phyloP scores from a whole-genome alignment of 768 basidiomycete species.

The Boletus reticulatus region DNA sequence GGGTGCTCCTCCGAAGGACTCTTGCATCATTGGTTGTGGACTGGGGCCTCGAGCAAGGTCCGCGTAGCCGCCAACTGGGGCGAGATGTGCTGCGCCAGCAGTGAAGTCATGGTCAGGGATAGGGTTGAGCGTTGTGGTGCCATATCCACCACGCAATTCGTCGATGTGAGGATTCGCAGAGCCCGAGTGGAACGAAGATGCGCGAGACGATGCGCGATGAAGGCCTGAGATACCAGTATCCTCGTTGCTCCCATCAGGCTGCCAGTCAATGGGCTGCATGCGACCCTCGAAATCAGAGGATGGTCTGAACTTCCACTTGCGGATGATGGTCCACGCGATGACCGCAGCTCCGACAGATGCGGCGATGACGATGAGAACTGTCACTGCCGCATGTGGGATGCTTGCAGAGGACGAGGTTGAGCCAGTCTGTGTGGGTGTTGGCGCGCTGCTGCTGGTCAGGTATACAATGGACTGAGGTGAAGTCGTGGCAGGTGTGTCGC shows the following conservation, averaged over 20 bases:
- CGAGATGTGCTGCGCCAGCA: conserved; percentile 51
- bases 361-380: conserved; percentile 68
- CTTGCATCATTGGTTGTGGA: conserved; percentile 56
- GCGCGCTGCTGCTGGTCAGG: conserved; percentile 16
- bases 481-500: conserved; percentile 32
- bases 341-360: conserved; percentile 63
- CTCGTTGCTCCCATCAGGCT: conserved; percentile 52
- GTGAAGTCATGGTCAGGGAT: conserved; percentile 80
- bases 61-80: conserved; percentile 78
- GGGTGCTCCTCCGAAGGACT: conserved; percentile 35
- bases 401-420: conserved; percentile 33
- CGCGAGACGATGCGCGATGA: conserved; percentile 52
- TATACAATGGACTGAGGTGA: conserved; percentile 54
- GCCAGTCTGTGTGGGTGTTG: conserved; percentile 22
- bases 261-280: conserved; percentile 87
- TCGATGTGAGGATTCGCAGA: conserved; percentile 36
- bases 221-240: conserved; percentile 44
- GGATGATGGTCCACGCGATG: conserved; percentile 86
- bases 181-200: conserved; percentile 69
- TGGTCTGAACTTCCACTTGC: conserved; percentile 87
- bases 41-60: conserved; percentile 76
- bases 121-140: conserved; percentile 35
- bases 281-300: conserved; percentile 81
- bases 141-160: conserved; percentile 30
- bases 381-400: conserved; percentile 44